Evolutionary conservation across 768 basidiomycete species (phyloP), one percentile per base, ranked within the genome.

Genomic region (Boletus barrowsii): DNA sequence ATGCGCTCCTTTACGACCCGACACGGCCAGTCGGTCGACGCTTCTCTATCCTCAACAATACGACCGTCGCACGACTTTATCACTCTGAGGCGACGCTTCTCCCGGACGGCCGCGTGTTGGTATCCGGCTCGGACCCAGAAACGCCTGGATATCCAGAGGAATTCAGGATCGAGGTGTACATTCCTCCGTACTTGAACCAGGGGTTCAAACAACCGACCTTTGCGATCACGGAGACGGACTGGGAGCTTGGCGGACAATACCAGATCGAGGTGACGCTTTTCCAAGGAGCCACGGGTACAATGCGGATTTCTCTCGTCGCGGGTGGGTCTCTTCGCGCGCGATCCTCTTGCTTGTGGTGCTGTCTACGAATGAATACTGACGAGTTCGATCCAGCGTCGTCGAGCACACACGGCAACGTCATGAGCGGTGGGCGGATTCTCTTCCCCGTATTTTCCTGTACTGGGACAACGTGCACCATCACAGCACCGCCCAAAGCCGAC

Each of bases 121-220:
- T 92, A 36, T 87, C 89, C 7, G 90, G 89, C 0, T 89, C 87
- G 11, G 89, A 88, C 60, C 87, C 86, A 26, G 68, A 67, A 15
- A 50, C 72, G 10, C 49, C 58, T 51, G 76, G 73, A 35, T 87
- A 83, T 62, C 83, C 85, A 0, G 84, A 93, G 58, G 90, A 95
- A 65, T 86, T 90, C 71, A 80, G 92, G 13, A 80, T 79, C 58
- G 79, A 88, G 67, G 84, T 87, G 24, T 97, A 96, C 73, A 80
- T 89, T 61, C 96, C 96, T 7, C 90, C 89, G 15, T 98, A 96
- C 70, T 79, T 92, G 55, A 83, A 72, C 57, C 71, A 80, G 57
- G 87, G 87, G 10, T 71, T 77, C 56, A 67, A 59, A 6, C 87
- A 86, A 54, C 93, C 88, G 0, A 73, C 70, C 39, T 87, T 83